Conservation (phyloP, 169 alveolate genomes). For the Miamiensis avidus region DNA sequence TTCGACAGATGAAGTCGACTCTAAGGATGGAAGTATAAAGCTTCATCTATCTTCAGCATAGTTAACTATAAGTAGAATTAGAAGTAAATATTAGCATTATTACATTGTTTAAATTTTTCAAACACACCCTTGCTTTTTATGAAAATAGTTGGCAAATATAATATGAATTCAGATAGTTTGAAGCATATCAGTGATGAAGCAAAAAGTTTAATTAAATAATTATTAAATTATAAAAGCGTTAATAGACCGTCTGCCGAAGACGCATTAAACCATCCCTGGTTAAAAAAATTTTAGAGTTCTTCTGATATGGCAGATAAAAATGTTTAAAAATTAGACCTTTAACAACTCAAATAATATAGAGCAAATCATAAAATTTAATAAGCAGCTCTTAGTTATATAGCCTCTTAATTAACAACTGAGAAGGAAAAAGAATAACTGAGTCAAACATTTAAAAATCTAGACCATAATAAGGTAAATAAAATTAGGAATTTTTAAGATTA, state of each 20-base stretch:
- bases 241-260: constrained; percentile 48
- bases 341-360: constrained; percentile 37
- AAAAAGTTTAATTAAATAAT: constrained; percentile 48
- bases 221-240: constrained; percentile 50
- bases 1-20: background rate
- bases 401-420: constrained; percentile 38
- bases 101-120: no score
- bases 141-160: background rate
- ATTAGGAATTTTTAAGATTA: no score
- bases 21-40: background rate
- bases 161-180: no score
- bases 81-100: background rate
- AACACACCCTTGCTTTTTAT: background rate
- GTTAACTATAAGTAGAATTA: background rate
- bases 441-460: constrained; percentile 38
- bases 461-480: constrained; percentile 13
- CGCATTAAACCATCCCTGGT: constrained; percentile 52
- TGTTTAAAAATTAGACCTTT: constrained; percentile 43
- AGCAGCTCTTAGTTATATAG: constrained; percentile 45
- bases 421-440: constrained; percentile 29
- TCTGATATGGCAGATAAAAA: constrained; percentile 7
- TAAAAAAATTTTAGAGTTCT: constrained; percentile 32
- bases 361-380: constrained; percentile 41
- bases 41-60: background rate
- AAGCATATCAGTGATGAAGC: constrained; percentile 51